Percentiles rank a stretch among this genome's conserved stretches.
Conservation (phyloP, 2,329 filamentous ascomycete species). For the Fusarium metavorans region DNA sequence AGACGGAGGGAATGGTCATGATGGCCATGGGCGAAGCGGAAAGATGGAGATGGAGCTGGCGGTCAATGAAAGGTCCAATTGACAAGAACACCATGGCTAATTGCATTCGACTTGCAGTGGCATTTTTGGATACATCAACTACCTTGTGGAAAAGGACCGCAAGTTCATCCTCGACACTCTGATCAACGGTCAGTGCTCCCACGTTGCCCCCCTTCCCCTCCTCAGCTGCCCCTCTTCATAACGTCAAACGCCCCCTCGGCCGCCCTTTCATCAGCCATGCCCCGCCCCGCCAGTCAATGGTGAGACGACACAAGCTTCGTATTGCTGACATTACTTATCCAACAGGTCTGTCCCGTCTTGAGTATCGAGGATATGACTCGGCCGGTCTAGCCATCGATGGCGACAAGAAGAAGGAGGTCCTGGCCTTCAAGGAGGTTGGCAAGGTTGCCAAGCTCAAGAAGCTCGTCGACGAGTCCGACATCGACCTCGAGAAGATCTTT, state of each 20-base stretch:
- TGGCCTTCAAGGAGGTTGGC: constrained; percentile 98
- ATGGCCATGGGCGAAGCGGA: background rate
- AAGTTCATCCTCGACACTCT: constrained; percentile 96
- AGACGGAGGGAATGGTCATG: constrained; percentile 17
- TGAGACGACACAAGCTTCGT: constrained; percentile 42
- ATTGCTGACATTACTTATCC: constrained; percentile 46
- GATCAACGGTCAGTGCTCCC: constrained; percentile 81
- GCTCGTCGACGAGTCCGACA: constrained; percentile 85
- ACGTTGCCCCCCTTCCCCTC: constrained; percentile 23
- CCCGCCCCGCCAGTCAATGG: constrained; percentile 43
- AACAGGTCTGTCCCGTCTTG: constrained; percentile 89
- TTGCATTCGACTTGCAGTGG: constrained; percentile 67
- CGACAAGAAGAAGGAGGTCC: constrained; percentile 98
- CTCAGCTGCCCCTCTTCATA: constrained; percentile 25
- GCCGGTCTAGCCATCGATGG: constrained; percentile 96
- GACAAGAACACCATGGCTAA: constrained; percentile 42
- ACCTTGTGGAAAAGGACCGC: constrained; percentile 98
- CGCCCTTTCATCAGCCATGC: constrained; percentile 36
- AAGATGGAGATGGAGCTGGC: background rate
- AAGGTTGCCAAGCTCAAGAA: constrained; percentile 97
- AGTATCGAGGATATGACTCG: constrained; percentile 99
- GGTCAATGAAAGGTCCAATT: constrained; percentile 32
- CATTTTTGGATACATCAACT: constrained; percentile 99
- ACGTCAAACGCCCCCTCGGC: constrained; percentile 24
- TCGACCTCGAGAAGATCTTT: constrained; percentile 92